Base-by-base conservation (phyloP, 129 eudicot species). In the Oenanthe sinensis region DNA sequence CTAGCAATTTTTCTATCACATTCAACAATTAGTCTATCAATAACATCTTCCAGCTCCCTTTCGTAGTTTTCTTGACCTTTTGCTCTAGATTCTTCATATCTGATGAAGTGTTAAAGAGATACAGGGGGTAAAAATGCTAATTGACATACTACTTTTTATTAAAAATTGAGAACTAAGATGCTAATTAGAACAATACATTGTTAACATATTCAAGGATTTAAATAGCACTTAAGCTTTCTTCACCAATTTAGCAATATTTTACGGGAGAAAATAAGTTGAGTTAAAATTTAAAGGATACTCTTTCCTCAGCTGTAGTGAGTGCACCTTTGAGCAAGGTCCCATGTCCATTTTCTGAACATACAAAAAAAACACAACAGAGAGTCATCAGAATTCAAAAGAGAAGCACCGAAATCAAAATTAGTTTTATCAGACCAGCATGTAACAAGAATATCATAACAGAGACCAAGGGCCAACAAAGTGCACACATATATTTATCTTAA, bases 301-400 rank as follows among this genome's bases (percentile, higher is more conserved):
- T 90, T 91, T 91, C 75, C 98, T 88, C 79, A 91, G 89, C 84
- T 87, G 97, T 89, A 95, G 88, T 3, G 98, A 95, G 74, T 95
- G 98, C 87, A 95, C 93, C 88, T 95, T 95, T 10, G 98, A 96
- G 91, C 98, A 95, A 14, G 97, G 97, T 47, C 98, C 98, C 98
- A 87, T 91, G 70, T 95, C 98, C 97, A 95, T 95, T 91, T 95
- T 95, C 98, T 95, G 86, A 16, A 22, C 49, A 42, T 40, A 39
- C 20, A 17, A 71, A 67, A 24, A 62, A 67, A 4, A 33, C 19
- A 67, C 68, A 54, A 7, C 26, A 60, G 14, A n/a, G 68, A 60
- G 33, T 24, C 24, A 30, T 60, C 68, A 60, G 16, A 24, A n/a
- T 60, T n/a, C 33, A 24, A 0, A 22, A 4, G 14, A n/a, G 68